These are phyloP conservation scores for Stemphylium lycopersici DNA, from an alignment of 2,329 filamentous ascomycete species.

Conservation along the genomic window DNA sequence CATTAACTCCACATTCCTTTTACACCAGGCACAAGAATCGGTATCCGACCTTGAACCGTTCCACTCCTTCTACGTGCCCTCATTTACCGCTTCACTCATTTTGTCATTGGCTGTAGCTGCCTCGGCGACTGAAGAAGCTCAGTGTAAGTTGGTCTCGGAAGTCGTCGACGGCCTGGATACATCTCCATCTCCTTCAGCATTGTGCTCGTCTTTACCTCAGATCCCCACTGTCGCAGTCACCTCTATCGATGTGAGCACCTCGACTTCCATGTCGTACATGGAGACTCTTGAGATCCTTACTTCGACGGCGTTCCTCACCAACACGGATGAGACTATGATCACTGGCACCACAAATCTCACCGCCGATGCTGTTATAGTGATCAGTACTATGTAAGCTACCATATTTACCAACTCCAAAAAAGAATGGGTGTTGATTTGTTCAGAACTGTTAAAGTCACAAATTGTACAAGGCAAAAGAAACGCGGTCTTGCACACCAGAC, in stretches of 20 bases:
- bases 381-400: not conserved
- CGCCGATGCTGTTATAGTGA: not conserved
- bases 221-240: not conserved
- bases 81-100: not conserved
- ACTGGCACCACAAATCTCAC: not conserved
- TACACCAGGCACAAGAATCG: not conserved
- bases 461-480: not conserved
- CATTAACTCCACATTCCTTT: not conserved
- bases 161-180: not conserved
- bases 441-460: not conserved
- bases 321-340: not conserved
- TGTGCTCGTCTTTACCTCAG: not conserved
- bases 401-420: no score
- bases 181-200: not conserved
- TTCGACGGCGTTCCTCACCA: not conserved
- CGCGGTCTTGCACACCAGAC: not conserved
- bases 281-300: not conserved
- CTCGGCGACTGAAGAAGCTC: not conserved
- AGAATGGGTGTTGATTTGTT: not conserved
- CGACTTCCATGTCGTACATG: not conserved
- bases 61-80: not conserved
- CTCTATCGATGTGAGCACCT: not conserved
- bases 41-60: constrained; percentile 1
- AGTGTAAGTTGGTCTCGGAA: not conserved
- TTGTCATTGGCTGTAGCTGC: constrained; percentile 1